Evolutionary conservation across 129 eudicot species (phyloP), one percentile per base, ranked within the genome.

Genomic region (Sambucus nigra): DNA sequence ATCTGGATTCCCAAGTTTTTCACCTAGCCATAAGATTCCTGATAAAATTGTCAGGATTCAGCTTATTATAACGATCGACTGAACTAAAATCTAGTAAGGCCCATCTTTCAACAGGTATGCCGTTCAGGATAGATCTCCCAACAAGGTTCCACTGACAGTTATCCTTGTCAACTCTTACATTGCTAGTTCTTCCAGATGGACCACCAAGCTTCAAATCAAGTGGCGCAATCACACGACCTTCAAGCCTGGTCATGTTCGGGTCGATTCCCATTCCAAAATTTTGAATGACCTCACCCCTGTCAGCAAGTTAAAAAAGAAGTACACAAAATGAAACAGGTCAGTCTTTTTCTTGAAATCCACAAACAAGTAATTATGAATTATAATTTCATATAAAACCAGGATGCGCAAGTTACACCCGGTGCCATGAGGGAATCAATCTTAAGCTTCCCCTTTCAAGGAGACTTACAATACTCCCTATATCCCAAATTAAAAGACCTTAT

Each of bases 91-190:
- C 83, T 14, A 85, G 26, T 59, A 80, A 10, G 0, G 77, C 95
- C 95, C 95, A 85, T 27, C 82, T 65, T 15, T 71, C 78, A n/a
- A 64, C n/a, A 0, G 71, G 4, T 49, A 59, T 72, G 12, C 76
- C 95, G 9, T 59, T 63, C 12, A 69, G 71, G 1, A 85, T 31
- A 5, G 74, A 47, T 39, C 61, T 71, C 5, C 78, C 62, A 14
- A 63, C 25, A 63, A 85, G 83, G 48, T 75, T 80, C 72, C 79
- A 80, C 42, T 77, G 76, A 59, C 86, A 66, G 32, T 78, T n/a
- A n/a, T n/a, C n/a, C n/a, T n/a, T n/a, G n/a, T n/a, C n/a, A n/a
- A n/a, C n/a, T n/a, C n/a, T n/a, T n/a, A n/a, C n/a, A n/a, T n/a
- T n/a, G n/a, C n/a, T n/a, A n/a, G n/a, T n/a, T n/a, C n/a, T n/a